Percentiles rank a stretch among this genome's conserved stretches.
Conservation (phyloP, 192 early-diverging fungal species). For the Mortierella hygrophila region DNA sequence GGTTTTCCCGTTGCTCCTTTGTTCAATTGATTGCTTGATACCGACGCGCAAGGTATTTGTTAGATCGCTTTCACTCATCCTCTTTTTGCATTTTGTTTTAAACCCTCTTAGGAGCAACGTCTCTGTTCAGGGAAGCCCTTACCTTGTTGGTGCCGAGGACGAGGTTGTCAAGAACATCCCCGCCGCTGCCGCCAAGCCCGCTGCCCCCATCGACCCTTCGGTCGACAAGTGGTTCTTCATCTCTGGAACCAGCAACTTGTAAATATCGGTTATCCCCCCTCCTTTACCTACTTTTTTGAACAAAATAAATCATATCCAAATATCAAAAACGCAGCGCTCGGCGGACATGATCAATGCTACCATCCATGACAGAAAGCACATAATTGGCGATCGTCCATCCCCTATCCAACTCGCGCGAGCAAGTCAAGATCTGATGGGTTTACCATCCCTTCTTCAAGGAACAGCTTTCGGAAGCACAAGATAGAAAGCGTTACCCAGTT, state of each 20-base stretch:
- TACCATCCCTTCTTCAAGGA: background rate
- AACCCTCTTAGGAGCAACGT: conserved; percentile 69
- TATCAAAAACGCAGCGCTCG: background rate
- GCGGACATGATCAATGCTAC: background rate
- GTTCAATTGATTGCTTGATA: background rate
- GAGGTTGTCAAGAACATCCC: conserved; percentile 70
- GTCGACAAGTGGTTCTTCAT: conserved; percentile 99
- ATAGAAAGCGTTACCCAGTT: background rate
- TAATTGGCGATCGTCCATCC: background rate
- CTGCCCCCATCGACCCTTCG: conserved; percentile 83
- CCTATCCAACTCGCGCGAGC: background rate
- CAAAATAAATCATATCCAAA: background rate
- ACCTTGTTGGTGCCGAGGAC: conserved; percentile 70
- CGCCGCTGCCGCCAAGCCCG: conserved; percentile 67
- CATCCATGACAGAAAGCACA: background rate
- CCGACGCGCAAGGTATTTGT: background rate
- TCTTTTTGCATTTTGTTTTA: background rate
- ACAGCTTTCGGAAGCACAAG: background rate
- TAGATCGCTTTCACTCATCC: background rate
- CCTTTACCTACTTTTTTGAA: background rate
- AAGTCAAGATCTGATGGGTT: background rate
- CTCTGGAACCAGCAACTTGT: conserved; percentile 77
- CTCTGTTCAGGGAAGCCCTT: conserved; percentile 79
- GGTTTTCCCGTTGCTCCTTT: background rate
- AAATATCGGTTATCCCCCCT: conserved; percentile 26